Conservation (phyloP, 106 monocot genomes). For the Dendrobium catenatum region DNA sequence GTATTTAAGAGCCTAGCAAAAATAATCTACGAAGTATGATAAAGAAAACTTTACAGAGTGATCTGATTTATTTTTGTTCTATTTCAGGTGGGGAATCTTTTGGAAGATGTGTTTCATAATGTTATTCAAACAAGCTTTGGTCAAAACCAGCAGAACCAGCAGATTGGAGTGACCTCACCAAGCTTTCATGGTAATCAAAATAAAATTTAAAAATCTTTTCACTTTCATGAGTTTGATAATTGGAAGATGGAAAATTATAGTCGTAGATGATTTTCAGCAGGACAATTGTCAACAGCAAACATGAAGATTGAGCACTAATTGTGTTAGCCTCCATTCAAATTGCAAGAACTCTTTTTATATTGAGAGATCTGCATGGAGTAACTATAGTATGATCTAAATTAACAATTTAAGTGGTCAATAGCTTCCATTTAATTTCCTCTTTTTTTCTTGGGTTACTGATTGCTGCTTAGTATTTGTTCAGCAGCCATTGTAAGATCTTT, state of each 20-base stretch:
- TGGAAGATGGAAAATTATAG: background rate
- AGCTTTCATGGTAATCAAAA: slow-evolving; percentile 25
- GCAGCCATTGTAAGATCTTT: background rate
- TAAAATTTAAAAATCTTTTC: background rate
- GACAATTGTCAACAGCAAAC: slow-evolving; percentile 17
- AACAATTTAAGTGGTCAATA: background rate
- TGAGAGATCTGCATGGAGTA: background rate
- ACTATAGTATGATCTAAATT: background rate
- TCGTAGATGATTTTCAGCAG: slow-evolving; percentile 18
- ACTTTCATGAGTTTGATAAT: background rate
- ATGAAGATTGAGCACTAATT: slow-evolving; percentile 47
- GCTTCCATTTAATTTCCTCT: background rate
- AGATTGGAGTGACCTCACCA: slow-evolving; percentile 25
- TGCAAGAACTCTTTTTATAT: slow-evolving; percentile 12
- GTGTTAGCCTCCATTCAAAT: background rate
- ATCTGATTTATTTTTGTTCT: background rate
- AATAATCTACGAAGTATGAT: background rate
- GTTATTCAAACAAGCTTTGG: slow-evolving; percentile 41
- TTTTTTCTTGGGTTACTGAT: background rate
- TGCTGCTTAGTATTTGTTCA: background rate
- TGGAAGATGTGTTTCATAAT: slow-evolving; percentile 49
- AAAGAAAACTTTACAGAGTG: background rate
- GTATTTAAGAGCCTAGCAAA: slow-evolving; percentile 15
- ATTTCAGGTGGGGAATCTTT: slow-evolving; percentile 36
- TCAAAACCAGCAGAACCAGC: slow-evolving; percentile 40